Base-by-base conservation (phyloP, 768 basidiomycete genomes). In the Leccinum boreale region DNA sequence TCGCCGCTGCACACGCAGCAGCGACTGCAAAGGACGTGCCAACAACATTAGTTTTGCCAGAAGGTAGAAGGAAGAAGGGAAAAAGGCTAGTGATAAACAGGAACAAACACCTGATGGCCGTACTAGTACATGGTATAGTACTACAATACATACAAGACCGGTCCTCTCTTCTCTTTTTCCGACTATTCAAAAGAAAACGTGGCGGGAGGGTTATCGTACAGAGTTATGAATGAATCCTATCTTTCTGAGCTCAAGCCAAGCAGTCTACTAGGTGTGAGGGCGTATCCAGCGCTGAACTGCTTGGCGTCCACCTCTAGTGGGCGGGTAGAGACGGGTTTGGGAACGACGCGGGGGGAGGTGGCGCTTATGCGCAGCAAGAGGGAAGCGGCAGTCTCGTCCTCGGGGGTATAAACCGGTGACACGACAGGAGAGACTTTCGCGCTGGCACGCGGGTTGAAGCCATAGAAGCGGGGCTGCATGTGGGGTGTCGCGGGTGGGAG, bases 311-410 rank as follows among this genome's bases (percentile, higher is more conserved):
- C n/a, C 5, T 44, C 42, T 5, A 44, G 5, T 5, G 42, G 19
- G 42, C 19, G 42, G 42, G 11, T 2, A 11, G 35, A 5, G 36
- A 17, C 50, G 35, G 36, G 15, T 1, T 31, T 35, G 33, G 45
- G 29, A 1, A 29, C 14, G 4, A 48, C 31, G n/a, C 57, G 68
- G 11, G 66, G 24, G 8, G 69, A 67, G 4, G 58, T 61, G 24
- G 48, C 74, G 62, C 82, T 79, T 59, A 89, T 88, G 59, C 87
- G 84, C 39, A 89, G 70, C 14, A 89, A 69, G 58, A 89, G 73
- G 4, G 87, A 83, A 15, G 87, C 87, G 0, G 87, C 87, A 1
- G 77, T 79, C 72, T 89, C 85, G 66, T 90, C 88, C 54, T 89
- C 88, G 0, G 84, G 81, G 5, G 78, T 39, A 56, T 66, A 55